Base-by-base conservation (phyloP, 2,329 filamentous ascomycete genomes). In the Hysterium pulicare region DNA sequence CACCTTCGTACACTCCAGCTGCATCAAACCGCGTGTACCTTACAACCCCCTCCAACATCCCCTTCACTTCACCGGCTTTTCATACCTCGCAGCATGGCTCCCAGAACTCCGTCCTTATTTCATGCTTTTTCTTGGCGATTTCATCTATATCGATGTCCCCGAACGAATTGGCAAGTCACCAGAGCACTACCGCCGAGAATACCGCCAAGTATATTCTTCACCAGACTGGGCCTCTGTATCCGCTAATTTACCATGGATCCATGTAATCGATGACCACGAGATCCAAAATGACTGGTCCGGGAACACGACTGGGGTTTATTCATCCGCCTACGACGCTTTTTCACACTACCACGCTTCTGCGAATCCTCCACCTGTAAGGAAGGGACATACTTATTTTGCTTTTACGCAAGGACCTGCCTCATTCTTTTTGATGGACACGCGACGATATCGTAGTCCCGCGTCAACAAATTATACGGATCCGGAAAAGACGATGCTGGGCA, bases 241-340 rank as follows among this genome's bases (percentile, higher is more conserved):
- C 1, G 76, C 85, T 53, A 83, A 89, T 42, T 73, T 97, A n/a
- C 94, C 90, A 55, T 98, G 93, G 93, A 88, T 97, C 33, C 93
- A 98, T 59, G 90, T 95, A 2, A 79, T 96, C 5, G 93, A 98
- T 60, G 93, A 98, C 62, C 93, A 98, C 58, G 93, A 98, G 62
- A 96, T 98, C 48, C 79, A 80, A 4, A 97, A 98, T 55, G 93
- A 97, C 68, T 97, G 90, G 90, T 82, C 85, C 46, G 75, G 78
- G 15, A 93, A 91, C 61, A 84, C 80, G 11, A 90, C 87, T 0
- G 87, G 87, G 5, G 79, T 95, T 0, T 96, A 91, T 61, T 68
- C 77, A 2, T 80, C 85, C 0, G 90, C 91, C 4, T 81, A 87
- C 33, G 89, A 94, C 46, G 88, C 91, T 1, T 98, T 87, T 74